phyloP scores from a whole-genome alignment of 768 basidiomycete genomes.

The Phaeotremella fagi region DNA sequence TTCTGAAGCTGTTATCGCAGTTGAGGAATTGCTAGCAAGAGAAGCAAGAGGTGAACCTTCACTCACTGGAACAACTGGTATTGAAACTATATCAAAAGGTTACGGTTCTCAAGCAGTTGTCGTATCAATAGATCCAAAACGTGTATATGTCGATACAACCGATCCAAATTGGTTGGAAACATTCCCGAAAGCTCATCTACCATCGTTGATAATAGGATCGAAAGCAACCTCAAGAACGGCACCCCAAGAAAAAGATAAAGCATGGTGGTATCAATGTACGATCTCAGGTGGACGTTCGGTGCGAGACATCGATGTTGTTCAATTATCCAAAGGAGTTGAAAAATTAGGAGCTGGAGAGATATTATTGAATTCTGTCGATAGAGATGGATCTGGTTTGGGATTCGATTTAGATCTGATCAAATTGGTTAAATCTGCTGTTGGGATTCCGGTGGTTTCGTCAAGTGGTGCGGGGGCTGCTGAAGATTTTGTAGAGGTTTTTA shows the following conservation, averaged over 20 bases:
- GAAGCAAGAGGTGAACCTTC: constrained; percentile 50
- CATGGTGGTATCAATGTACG: constrained; percentile 99
- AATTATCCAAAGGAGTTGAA: constrained; percentile 90
- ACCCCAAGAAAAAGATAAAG: constrained; percentile 62
- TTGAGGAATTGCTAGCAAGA: constrained; percentile 63
- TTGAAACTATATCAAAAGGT: constrained; percentile 81
- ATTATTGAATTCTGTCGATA: constrained; percentile 89
- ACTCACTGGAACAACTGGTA: constrained; percentile 66
- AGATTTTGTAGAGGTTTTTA: constrained; percentile 87
- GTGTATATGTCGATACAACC: constrained; percentile 66
- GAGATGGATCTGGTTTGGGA: constrained; percentile 86
- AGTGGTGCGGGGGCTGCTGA: constrained; percentile 79
- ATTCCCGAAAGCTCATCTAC: constrained; percentile 54
- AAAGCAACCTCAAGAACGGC: constrained; percentile 46
- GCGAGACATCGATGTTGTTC: constrained; percentile 76
- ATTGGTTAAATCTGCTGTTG: constrained; percentile 68
- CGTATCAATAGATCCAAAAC: constrained; percentile 88
- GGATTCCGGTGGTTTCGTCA: constrained; percentile 89
- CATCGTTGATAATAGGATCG: constrained; percentile 43
- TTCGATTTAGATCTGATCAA: constrained; percentile 81
- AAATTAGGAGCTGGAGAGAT: constrained; percentile 89
- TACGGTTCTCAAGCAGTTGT: constrained; percentile 98
- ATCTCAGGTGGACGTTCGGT: constrained; percentile 84
- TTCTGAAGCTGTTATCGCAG: constrained; percentile 88
- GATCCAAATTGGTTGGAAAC: constrained; percentile 36